Evolutionary conservation across 2,329 filamentous ascomycete species (phyloP), one percentile per base, ranked within the genome.

Genomic region (Aspergillus tanneri): DNA sequence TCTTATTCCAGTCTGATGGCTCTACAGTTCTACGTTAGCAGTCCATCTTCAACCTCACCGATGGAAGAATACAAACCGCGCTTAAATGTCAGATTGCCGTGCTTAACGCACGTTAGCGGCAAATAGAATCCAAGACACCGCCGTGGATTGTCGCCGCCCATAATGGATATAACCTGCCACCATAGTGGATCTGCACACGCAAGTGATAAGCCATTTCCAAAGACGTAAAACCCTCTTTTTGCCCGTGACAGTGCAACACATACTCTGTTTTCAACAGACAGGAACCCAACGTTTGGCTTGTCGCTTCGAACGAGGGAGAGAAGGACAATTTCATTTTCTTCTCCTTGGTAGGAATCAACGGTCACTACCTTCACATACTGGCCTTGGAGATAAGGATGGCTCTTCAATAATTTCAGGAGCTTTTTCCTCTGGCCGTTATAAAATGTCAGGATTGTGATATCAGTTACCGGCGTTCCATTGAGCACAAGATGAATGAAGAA

Each of bases 321-420:
- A 2, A 96, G 65, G 8, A 96, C 77, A 7, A 96, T 76, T 19
- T 91, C 87, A 53, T 95, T 96, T 64, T 96, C 90, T 59, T 96
- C 90, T 10, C 90, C 90, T 65, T 96, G 90, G 61, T 92, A 96
- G 0, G 87, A 88, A 61, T 96, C 91, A 0, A 96, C 88, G 0
- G 90, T 96, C 25, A 82, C 81, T 1, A 95, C 85, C 2, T 85
- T 85, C 57, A 79, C 61, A 49, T 68, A 66, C 3, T 60, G 53
- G n/a, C 65, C 56, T 46, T 73, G 68, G 36, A 83, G 70, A 42
- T 76, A 72, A 1, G 63, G 61, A 49, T 76, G 68, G 6, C 59
- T 61, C 52, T 63, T 72, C 37, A 79, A 53, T 4, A 71, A 53
- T 11, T 72, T 74, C 0, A 83, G 59, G 2, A 96, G 76, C 2